Evolutionary conservation across 495 filamentous ascomycete genomes (phyloP).

Genomic region (Aspergillus conjunctus): DNA sequence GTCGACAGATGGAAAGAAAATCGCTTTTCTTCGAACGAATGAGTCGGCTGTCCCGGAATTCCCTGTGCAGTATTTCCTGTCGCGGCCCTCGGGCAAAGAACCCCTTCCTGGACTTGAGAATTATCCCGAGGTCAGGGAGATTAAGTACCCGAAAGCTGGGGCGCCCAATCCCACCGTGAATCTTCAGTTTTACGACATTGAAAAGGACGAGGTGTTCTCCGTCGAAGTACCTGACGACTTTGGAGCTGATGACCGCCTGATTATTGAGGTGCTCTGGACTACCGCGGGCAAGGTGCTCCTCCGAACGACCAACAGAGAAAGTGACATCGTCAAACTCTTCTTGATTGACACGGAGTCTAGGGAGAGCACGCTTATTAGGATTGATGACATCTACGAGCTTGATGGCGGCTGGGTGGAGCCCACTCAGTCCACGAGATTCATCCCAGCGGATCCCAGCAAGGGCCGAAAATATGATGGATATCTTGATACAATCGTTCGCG

Average conservation of each 20-base stretch:
- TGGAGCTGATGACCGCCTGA: conserved; percentile 76
- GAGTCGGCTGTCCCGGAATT: conserved; percentile 91
- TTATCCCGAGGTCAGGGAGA: conserved; percentile 86
- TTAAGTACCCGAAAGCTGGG: conserved; percentile 98
- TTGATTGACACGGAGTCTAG: conserved; percentile 77
- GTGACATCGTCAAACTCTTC: conserved; percentile 82
- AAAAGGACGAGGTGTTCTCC: conserved; percentile 74
- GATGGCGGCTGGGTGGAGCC: conserved; percentile 99
- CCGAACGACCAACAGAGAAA: conserved; percentile 91
- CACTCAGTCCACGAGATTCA: conserved; percentile 79
- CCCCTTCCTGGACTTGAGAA: conserved; percentile 75
- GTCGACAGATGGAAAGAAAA: conserved; percentile 81
- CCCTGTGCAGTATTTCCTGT: conserved; percentile 91
- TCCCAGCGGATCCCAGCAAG: conserved; percentile 79
- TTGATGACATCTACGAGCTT: conserved; percentile 72
- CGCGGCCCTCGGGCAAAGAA: conserved; percentile 75
- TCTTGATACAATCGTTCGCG: conserved; percentile 84
- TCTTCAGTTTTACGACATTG: conserved; percentile 85
- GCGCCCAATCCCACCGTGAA: conserved; percentile 89
- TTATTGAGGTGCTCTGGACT: conserved; percentile 93
- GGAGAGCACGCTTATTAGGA: conserved; percentile 77
- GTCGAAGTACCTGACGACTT: conserved; percentile 80
- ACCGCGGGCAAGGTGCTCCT: conserved; percentile 75
- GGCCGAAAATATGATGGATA: conserved; percentile 85
- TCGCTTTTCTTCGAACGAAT: conserved; percentile 91